These are phyloP conservation scores for Trichoderma sp. DNA, from an alignment of 2,329 filamentous ascomycete genomes.

Conservation along the genomic window DNA sequence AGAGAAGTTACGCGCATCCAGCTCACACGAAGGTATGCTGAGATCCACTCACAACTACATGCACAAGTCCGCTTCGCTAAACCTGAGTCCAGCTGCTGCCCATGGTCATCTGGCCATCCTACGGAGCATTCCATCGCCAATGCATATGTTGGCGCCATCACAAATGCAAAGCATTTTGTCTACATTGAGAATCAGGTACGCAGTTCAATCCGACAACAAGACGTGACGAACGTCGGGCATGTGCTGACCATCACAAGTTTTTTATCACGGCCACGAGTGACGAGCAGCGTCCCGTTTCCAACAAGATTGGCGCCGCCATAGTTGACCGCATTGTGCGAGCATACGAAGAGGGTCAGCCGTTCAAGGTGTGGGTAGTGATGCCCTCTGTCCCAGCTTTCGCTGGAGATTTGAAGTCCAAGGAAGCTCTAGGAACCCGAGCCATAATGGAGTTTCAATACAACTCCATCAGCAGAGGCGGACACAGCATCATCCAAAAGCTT, in stretches of 20 bases:
- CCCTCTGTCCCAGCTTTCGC: constrained; percentile 81
- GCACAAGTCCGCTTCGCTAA: background rate
- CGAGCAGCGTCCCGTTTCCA: constrained; percentile 70
- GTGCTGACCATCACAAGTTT: constrained; percentile 54
- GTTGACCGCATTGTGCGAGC: constrained; percentile 77
- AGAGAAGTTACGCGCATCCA: constrained; percentile 49
- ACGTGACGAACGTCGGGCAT: background rate
- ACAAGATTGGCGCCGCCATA: constrained; percentile 77
- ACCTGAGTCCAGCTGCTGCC: constrained; percentile 44
- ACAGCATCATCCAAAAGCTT: constrained; percentile 76
- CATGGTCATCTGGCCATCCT: constrained; percentile 56
- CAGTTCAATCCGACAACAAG: background rate
- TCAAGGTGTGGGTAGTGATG: constrained; percentile 76
- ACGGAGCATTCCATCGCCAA: constrained; percentile 80
- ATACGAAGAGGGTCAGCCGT: constrained; percentile 64
- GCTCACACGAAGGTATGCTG: constrained; percentile 52
- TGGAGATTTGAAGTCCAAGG: constrained; percentile 73
- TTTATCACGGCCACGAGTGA: constrained; percentile 81
- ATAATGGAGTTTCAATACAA: constrained; percentile 90
- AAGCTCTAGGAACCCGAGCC: constrained; percentile 73
- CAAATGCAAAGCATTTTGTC: constrained; percentile 69
- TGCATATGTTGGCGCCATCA: constrained; percentile 75
- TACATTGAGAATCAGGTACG: constrained; percentile 75
- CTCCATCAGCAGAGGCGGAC: constrained; percentile 74
- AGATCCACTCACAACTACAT: background rate